Evolutionary conservation across 441 rosid genomes (phyloP).

Genomic region (Gossypium lobatum): DNA sequence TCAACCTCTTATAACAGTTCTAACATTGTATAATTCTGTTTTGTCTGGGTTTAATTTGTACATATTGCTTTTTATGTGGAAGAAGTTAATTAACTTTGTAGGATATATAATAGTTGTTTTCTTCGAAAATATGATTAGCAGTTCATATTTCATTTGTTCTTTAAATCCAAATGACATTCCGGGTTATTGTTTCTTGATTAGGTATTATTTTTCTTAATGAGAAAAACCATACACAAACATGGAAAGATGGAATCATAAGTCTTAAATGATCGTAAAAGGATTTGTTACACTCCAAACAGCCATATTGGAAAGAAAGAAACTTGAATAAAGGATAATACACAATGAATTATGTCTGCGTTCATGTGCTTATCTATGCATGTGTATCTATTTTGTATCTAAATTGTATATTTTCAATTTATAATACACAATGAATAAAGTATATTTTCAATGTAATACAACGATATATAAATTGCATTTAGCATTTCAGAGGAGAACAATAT

Average conservation of each 20-base stretch:
- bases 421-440: no score
- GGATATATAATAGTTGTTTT: background rate
- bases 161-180: background rate
- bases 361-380: background rate
- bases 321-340: background rate
- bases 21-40: background rate
- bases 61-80: background rate
- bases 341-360: background rate
- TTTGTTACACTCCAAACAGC: conserved; percentile 2
- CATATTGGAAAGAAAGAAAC: background rate
- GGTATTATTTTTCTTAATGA: background rate
- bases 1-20: background rate
- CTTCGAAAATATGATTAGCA: conserved; percentile 1
- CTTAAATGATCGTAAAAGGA: background rate
- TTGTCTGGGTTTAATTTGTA: background rate
- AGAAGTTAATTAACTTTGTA: background rate
- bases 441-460: background rate
- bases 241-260: background rate
- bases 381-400: background rate
- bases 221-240: background rate
- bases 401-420: no score
- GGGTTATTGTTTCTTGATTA: background rate
- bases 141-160: background rate
- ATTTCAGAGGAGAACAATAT: background rate
- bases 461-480: background rate